These are phyloP conservation scores for Heliosperma pusillum DNA, from an alignment of 148 eudicot species.

Conservation along the genomic window DNA sequence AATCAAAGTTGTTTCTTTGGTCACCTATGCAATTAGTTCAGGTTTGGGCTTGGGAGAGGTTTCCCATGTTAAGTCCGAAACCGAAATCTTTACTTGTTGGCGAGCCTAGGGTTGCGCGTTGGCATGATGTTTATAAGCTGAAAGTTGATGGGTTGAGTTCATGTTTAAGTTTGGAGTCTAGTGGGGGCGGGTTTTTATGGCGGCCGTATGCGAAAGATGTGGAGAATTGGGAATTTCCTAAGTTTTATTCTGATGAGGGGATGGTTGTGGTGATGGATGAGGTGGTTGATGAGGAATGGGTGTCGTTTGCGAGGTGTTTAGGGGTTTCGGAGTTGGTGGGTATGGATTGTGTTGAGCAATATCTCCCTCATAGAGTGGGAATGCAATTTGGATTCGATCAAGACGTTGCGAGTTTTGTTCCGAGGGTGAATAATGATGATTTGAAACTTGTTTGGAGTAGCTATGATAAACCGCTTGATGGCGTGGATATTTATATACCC, in stretches of 20 bases:
- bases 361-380: conserved; percentile 47
- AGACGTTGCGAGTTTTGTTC: conserved; percentile 30
- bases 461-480: conserved; percentile 13
- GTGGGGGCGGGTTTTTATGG: conserved; percentile 27
- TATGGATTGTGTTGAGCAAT: conserved; percentile 33
- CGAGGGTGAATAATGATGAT: conserved; percentile 20
- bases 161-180: conserved; percentile 8
- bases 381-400: conserved; percentile 58
- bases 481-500: conserved; percentile 6
- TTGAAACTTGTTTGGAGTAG: conserved; percentile 17
- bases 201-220: conserved; percentile 28
- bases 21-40: conserved; percentile 38
- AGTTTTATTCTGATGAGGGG: conserved; percentile 22
- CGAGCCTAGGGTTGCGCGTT: conserved; percentile 24
- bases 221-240: conserved; percentile 19
- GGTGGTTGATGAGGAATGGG: conserved; percentile 5
- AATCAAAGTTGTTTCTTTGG: conserved; percentile 10
- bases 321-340: conserved; percentile 43
- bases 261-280: conserved; percentile 15
- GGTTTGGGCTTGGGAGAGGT: conserved; percentile 51
- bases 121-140: conserved; percentile 19
- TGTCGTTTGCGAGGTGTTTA: conserved; percentile 30
- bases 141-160: neutral
- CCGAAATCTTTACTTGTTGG: neutral
- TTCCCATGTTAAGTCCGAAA: conserved; percentile 14